Base-by-base conservation (phyloP, 2,329 filamentous ascomycete genomes). In the Fusarium pilosicola region DNA sequence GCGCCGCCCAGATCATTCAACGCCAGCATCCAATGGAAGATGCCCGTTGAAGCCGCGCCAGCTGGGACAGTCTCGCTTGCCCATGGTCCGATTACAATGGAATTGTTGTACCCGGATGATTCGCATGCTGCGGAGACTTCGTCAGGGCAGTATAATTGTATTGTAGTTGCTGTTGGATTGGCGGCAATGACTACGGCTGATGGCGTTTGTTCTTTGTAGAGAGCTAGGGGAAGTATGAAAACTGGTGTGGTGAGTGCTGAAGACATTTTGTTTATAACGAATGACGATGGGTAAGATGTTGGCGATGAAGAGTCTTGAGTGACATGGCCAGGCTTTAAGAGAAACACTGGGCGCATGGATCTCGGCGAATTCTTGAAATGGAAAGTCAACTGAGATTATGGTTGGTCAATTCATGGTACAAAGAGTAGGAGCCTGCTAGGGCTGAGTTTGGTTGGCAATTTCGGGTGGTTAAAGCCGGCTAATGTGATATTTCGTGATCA, bases 41-140 rank as follows among this genome's bases (percentile, higher is more conserved):
- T 22, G 17, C 66, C 66, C 2, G 39, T 69, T 18, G 39, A 45
- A 13, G 66, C 48, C 9, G 49, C 42, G 3, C 66, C 66, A 5
- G 41, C n/a, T 18, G 57, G 34, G 11, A 69, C 38, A n/a, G 57
- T 57, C 10, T 63, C 51, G 6, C 52, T 55, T 5, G 57, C 66
- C 66, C 66, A 69, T 18, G 66, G 65, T 5, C 66, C 66, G 5
- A 69, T n/a, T 1, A 69, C 46, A 13, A 68, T 26, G 10, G 65
- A 61, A 6, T 68, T 67, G 36, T 67, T 67, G 15, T 42, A 28
- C 3, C 34, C 62, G 0, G 28, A 28, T 10, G 55, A 26, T 26
- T 36, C 6, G 30, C 55, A 48, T n/a, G 34, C n/a, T 11, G 13
- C 32, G 7, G 22, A 28, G 20, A 20, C 14, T 18, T 42, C 15